Conservation (phyloP, 208 protist species). For the Crithidia acanthocephali region DNA sequence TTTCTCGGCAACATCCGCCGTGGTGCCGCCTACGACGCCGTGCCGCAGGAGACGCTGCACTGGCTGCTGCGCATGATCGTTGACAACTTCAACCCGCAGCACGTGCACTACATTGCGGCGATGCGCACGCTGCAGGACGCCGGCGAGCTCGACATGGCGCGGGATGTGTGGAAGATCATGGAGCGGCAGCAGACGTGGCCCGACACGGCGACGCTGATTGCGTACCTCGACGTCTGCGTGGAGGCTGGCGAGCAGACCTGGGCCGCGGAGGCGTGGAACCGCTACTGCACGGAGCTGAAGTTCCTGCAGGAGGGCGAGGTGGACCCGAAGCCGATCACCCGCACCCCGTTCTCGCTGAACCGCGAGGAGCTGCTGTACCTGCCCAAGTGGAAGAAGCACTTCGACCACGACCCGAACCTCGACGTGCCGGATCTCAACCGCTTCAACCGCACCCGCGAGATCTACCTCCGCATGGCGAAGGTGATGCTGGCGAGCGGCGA, state of each 20-base stretch:
- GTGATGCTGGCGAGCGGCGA: slow-evolving; percentile 74
- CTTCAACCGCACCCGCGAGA: slow-evolving; percentile 91
- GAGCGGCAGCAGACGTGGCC: slow-evolving; percentile 93
- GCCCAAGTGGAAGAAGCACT: slow-evolving; percentile 95
- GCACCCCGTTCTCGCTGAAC: slow-evolving; percentile 86
- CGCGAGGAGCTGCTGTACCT: slow-evolving; percentile 90
- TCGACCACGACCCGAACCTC: slow-evolving; percentile 92
- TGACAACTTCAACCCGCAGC: slow-evolving; percentile 94
- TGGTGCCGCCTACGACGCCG: slow-evolving; percentile 29
- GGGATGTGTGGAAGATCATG: slow-evolving; percentile 94
- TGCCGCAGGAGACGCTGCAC: slow-evolving; percentile 92
- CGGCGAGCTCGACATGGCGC: slow-evolving; percentile 88
- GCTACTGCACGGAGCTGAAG: slow-evolving; percentile 87
- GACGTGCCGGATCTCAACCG: slow-evolving; percentile 92
- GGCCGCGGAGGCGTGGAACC: slow-evolving; percentile 91
- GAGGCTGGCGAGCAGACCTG: slow-evolving; percentile 77
- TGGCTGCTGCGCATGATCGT: slow-evolving; percentile 94
- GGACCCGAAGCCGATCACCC: slow-evolving; percentile 91
- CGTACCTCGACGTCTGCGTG: slow-evolving; percentile 88
- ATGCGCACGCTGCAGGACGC: slow-evolving; percentile 81
- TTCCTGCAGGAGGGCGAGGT: slow-evolving; percentile 83
- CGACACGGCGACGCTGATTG: slow-evolving; percentile 84
- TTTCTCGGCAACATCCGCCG: slow-evolving; percentile 82
- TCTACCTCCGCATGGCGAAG: slow-evolving; percentile 86
- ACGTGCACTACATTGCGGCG: slow-evolving; percentile 92